Evolutionary conservation across 805 yeast genomes (phyloP).

Genomic region (Zygotorulaspora danielsina): DNA sequence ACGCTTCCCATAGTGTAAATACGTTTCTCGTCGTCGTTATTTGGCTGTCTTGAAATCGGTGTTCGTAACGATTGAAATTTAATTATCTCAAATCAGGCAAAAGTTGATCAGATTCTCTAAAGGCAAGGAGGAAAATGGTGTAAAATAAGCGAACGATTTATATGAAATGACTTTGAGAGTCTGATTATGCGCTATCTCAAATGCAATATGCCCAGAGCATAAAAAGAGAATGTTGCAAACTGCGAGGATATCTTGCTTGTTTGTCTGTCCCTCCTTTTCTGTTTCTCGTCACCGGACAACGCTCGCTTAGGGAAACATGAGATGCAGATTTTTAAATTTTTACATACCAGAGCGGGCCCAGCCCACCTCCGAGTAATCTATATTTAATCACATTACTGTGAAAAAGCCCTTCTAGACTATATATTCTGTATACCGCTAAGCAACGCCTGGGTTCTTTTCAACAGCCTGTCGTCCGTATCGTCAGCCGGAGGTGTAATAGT

Average conservation of each 20-base stretch:
- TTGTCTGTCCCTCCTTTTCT: constrained; percentile 2
- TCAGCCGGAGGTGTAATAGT: constrained; percentile 3
- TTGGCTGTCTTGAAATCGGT: neutral
- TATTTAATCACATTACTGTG: neutral
- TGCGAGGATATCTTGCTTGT: constrained; percentile 1
- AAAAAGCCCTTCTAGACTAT: constrained; percentile 3
- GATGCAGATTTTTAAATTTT: neutral
- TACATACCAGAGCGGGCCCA: neutral
- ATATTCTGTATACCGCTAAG: constrained; percentile 30
- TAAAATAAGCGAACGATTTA: too few species aligned
- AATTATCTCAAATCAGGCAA: too few species aligned
- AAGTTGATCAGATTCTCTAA: too few species aligned
- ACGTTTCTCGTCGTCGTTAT: neutral
- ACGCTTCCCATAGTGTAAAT: constrained; percentile 14
- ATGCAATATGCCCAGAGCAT: neutral
- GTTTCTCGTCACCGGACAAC: too few species aligned
- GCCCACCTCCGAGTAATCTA: neutral
- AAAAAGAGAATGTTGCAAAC: neutral
- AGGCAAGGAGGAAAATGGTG: too few species aligned
- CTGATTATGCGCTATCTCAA: too few species aligned
- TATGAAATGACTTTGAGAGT: too few species aligned
- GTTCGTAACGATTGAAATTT: too few species aligned
- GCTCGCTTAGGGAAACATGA: constrained; percentile 3
- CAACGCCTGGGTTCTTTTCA: constrained; percentile 31
- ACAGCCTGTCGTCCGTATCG: constrained; percentile 13